Base-by-base conservation (phyloP, 2,329 filamentous ascomycete genomes). In the Cladobotryum mycophilum region DNA sequence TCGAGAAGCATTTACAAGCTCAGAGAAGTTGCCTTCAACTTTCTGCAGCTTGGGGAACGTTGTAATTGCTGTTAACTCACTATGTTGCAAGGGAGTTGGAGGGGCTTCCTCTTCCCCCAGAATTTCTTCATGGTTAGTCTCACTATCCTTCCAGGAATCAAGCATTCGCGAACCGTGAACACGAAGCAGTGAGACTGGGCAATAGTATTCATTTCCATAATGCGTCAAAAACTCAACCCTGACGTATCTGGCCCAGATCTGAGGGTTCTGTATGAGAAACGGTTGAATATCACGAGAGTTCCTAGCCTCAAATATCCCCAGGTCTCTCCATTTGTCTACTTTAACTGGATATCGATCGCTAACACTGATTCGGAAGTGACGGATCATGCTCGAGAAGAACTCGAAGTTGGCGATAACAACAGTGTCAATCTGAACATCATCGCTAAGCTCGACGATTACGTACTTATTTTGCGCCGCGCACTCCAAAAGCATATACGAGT, bases 371-470 rank as follows among this genome's bases (percentile, higher is more conserved):
- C 88, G 81, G 67, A 99, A 96, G 44, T 85, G 87, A 48, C 90
- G 86, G 60, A 97, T 88, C 79, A 95, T 96, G 64, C 90, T 96
- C 49, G 90, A 96, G 74, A 99, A 99, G 74, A 99, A 99, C 67
- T 99, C 93, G 61, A 95, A 99, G 66, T 99, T 99, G 55, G 92
- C 93, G 48, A 99, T 77, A n/a, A 97, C 93, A 38, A 99, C 78
- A 0, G 93, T 99, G 65, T 99, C 93, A 52, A 99, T 87, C 41
- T 95, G 78, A 51, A 85, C 82, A 51, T 85, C 81, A 62, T 95
- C 89, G 67, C 89, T 97, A 30, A 99, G 76, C 70, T 99, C 93
- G 53, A 99, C 82, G 53, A 97, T 91, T 56, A 97, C 78, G 64
- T 95, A 96, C 68, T 97, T 97, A 72, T 95, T 92, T 59, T 85